Evolutionary conservation across 202 grass and related monocot species (phyloP).

Genomic region (Carex arenaria): DNA sequence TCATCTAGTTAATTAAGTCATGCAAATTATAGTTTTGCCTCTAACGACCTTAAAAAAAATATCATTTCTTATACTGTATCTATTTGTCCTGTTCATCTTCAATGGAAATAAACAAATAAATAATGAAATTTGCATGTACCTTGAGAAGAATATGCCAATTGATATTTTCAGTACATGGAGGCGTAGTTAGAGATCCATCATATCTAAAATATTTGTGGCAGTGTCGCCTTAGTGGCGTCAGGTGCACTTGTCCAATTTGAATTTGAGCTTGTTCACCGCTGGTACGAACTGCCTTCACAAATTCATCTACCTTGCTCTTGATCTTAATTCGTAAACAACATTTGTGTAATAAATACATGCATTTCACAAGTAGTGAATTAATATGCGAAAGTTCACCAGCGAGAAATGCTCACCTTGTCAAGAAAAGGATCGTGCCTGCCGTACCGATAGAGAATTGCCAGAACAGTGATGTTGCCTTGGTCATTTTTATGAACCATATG

Average conservation of each 20-base stretch:
- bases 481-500: conserved; percentile 64
- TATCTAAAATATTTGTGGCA: conserved; percentile 52
- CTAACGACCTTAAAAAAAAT: background rate
- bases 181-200: conserved; percentile 50
- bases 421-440: conserved; percentile 58
- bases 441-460: conserved; percentile 54
- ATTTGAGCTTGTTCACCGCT: conserved; percentile 43
- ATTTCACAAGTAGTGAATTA: background rate
- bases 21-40: background rate
- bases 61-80: background rate
- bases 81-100: background rate
- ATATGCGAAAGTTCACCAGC: background rate
- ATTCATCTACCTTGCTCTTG: conserved; percentile 38
- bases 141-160: conserved; percentile 60
- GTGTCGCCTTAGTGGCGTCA: conserved; percentile 32
- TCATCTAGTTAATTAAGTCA: background rate
- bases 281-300: conserved; percentile 29
- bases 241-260: conserved; percentile 36
- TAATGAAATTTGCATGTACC: conserved; percentile 25
- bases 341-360: background rate
- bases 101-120: background rate
- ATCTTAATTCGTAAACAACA: conserved; percentile 37
- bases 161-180: conserved; percentile 84
- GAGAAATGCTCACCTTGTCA: conserved; percentile 34
- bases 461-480: conserved; percentile 42